A percentile compares a stretch with the other conserved stretches of the same genome.
phyloP scores from a whole-genome alignment of 2,329 filamentous ascomycete species.

The Aulographum hederae region DNA sequence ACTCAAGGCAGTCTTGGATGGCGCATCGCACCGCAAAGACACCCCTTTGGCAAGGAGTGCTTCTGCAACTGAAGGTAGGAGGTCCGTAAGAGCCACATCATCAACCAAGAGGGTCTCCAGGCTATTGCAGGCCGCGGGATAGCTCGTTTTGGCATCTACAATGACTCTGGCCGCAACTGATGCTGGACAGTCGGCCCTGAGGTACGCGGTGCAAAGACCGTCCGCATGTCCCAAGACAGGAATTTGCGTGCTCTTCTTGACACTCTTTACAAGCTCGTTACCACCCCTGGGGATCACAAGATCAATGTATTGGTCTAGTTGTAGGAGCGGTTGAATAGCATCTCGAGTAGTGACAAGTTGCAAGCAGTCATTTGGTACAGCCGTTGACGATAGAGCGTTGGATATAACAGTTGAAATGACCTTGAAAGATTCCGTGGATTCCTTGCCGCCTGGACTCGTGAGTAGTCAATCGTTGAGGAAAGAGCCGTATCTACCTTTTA shows the following conservation, averaged over 20 bases:
- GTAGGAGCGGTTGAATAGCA: slow-evolving; percentile 72
- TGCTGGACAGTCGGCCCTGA: slow-evolving; percentile 60
- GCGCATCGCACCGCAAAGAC: slow-evolving; percentile 56
- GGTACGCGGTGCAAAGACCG: slow-evolving; percentile 73
- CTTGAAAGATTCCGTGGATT: slow-evolving; percentile 87
- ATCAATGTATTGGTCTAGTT: slow-evolving; percentile 74
- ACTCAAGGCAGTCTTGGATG: slow-evolving; percentile 44
- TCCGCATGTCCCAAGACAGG: slow-evolving; percentile 94
- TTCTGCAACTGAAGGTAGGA: slow-evolving; percentile 54
- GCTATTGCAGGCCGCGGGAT: slow-evolving; percentile 89
- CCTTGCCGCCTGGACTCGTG: slow-evolving; percentile 53
- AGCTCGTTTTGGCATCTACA: slow-evolving; percentile 83
- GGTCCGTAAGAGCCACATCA: slow-evolving; percentile 42
- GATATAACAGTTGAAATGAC: slow-evolving; percentile 80
- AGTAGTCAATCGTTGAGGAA: slow-evolving; percentile 4
- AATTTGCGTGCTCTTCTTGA: slow-evolving; percentile 82
- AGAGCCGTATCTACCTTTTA: slow-evolving; percentile 47
- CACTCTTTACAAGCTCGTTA: slow-evolving; percentile 76
- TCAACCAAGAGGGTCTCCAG: slow-evolving; percentile 85
- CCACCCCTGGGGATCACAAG: slow-evolving; percentile 85
- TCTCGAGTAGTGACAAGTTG: slow-evolving; percentile 91
- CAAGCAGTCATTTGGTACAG: slow-evolving; percentile 70
- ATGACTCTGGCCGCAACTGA: slow-evolving; percentile 58
- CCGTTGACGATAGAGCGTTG: slow-evolving; percentile 48
- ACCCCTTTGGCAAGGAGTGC: slow-evolving; percentile 64